Percentiles rank a stretch among this genome's conserved stretches.
phyloP scores from a whole-genome alignment of 75 land plant species.

The Pinus taeda region DNA sequence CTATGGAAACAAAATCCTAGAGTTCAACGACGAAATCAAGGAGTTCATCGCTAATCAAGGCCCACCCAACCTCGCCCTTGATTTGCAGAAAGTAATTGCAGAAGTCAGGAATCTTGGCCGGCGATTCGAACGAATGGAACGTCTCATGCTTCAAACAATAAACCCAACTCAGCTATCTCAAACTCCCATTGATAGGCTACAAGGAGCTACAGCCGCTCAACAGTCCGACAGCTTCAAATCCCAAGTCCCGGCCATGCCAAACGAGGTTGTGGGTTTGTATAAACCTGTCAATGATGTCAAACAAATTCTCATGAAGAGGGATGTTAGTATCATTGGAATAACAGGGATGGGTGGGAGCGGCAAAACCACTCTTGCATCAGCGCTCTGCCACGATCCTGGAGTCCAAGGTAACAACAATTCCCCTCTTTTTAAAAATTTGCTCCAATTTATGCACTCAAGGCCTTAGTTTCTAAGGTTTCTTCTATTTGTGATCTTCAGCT shows the following conservation, averaged over 20 bases:
- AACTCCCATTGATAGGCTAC: neutral
- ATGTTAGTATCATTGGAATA: neutral
- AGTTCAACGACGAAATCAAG: neutral
- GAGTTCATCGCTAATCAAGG: neutral
- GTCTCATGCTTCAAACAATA: neutral
- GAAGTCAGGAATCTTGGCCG: neutral
- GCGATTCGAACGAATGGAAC: neutral
- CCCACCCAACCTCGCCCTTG: neutral
- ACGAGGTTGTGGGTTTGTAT: neutral
- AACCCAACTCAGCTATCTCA: neutral
- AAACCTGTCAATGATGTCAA: neutral
- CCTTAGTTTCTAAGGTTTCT: too few species aligned
- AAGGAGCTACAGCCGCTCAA: neutral
- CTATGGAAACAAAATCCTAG: neutral
- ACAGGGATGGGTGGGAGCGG: neutral
- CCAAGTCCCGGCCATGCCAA: constrained; percentile 1
- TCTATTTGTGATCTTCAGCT: neutral
- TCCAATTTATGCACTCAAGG: too few species aligned
- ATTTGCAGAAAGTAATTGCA: neutral
- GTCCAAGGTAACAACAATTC: neutral
- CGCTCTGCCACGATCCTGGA: neutral
- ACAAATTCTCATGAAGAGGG: neutral
- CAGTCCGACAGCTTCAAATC: neutral
- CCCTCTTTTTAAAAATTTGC: too few species aligned
- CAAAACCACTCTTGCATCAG: neutral